Conservation (phyloP, 176 grass and related monocot species). For the Zoysia japonica region DNA sequence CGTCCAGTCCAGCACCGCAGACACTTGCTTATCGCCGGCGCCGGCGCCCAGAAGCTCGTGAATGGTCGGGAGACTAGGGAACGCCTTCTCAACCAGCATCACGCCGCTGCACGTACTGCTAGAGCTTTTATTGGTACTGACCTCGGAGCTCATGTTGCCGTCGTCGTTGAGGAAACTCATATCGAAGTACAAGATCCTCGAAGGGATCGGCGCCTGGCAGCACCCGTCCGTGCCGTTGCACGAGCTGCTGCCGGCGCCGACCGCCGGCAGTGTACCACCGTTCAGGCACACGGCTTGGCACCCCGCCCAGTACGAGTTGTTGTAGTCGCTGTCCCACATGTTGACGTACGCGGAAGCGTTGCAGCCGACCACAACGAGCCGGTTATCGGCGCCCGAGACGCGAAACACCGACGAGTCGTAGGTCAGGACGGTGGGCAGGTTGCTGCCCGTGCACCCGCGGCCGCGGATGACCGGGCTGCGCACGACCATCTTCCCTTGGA, state of each 20-base stretch:
- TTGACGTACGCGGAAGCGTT: conserved; percentile 32
- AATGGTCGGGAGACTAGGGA: conserved; percentile 37
- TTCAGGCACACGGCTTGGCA: conserved; percentile 3
- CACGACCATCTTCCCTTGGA: conserved; percentile 16
- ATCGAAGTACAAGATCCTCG: conserved; percentile 1
- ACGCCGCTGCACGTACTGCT: conserved; percentile 45
- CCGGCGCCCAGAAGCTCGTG: background rate
- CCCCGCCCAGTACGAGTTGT: background rate
- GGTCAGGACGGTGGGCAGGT: background rate
- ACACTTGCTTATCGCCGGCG: background rate
- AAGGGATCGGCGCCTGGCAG: conserved; percentile 47
- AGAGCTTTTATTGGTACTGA: background rate
- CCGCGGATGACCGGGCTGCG: conserved; percentile 18
- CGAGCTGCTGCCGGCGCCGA: background rate
- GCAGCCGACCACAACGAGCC: conserved; percentile 59
- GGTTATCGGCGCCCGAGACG: conserved; percentile 39
- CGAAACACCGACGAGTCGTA: conserved; percentile 25
- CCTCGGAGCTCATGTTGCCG: background rate
- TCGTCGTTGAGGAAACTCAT: background rate
- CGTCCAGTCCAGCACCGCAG: conserved; percentile 55
- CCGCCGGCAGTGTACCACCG: background rate
- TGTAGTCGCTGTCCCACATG: background rate
- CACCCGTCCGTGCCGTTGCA: conserved; percentile 56
- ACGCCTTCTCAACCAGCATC: conserved; percentile 37
- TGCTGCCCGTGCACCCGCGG: background rate